Evolutionary conservation across 2,329 filamentous ascomycete genomes (phyloP), one percentile per base, ranked within the genome.

Genomic region (Endothia cerciana): DNA sequence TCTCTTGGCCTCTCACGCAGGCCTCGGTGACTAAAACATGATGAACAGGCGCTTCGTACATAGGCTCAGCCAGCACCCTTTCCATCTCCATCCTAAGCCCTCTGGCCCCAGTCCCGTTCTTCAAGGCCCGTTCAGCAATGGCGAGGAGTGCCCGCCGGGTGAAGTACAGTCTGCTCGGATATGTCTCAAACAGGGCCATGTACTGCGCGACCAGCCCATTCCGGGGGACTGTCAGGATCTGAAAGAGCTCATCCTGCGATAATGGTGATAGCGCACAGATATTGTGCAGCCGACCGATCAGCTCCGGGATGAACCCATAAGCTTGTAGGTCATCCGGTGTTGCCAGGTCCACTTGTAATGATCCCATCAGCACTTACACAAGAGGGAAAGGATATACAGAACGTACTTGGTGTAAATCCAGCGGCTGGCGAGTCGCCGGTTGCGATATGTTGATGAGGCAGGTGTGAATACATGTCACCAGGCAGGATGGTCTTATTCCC

Each of bases 201-300:
- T 97, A 98, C 78, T 99, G 95, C 57, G 90, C 88, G 3, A 97
- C 84, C 0, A 99, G 85, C 62, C 90, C 92, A 79, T 97, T 97
- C 65, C 91, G 89, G 0, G 95, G 95, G 75, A 98, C 94, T 0
- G 93, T 97, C 47, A 99, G 84, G 68, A 99, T 95, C 62, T 94
- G 89, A 62, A 94, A 88, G 15, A 99, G 87, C 66, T 89, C 86
- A 30, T 82, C 74, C 17, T 84, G 80, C 1, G 86, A 87, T 0
- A 99, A 83, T 0, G 93, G 89, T 17, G 92, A 90, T 0, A 99
- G 85, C 0, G 95, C 92, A 68, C 93, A 93, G 59, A 93, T 91
- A 66, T 97, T 92, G 62, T 97, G 94, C 58, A 99, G 88, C 22
- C 95, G 91, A n/a, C 95, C 95, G 62, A 98, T 91, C n/a, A 97